Base-by-base conservation (phyloP, 441 rosid genomes). In the Jatropha multifida region DNA sequence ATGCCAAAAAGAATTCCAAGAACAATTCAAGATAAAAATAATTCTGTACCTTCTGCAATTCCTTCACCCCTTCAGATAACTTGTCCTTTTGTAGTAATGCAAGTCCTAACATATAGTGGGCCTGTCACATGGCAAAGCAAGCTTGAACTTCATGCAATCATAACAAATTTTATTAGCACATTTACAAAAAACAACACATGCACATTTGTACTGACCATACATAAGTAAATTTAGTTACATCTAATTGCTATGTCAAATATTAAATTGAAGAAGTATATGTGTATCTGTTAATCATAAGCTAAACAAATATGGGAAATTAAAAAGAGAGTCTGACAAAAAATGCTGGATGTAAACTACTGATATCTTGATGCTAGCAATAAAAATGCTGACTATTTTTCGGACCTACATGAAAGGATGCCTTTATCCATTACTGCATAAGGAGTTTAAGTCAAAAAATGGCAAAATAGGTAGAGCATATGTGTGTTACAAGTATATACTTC, bases 51-150 rank as follows among this genome's bases (percentile, higher is more conserved):
- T 85, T 91, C 79, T 86, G 90, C 88, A 95, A 80, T 79, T 86
- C 88, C 77, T 84, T 92, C 76, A 86, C 85, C 71, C 98, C 99
- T 67, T 77, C 85, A n/a, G 85, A 41, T 77, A 83, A 87, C 68
- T 88, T 84, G 49, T 76, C 51, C 76, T 56, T 88, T 80, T 88
- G 81, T 55, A 93, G 84, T 78, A 92, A 86, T n/a, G 94, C 89
- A 69, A 87, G 96, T 76, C 99, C 99, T 76, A 93, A 79, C 93
- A 90, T 85, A 83, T 93, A 91, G 78, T 90, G 94, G 56, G 87
- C 97, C 99, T 95, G 85, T 68, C 75, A 83, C 13, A 74, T 66
- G 51, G 78, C 46, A 77, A 71, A 74, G 71, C 49, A 42, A 51
- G 52, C 68, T 41, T 65, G 54, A 76, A 66, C 17, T 48, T 66